Percentiles rank a stretch among this genome's conserved stretches.
Conservation (phyloP, 495 filamentous ascomycete species). For the Cercophora scortea region DNA sequence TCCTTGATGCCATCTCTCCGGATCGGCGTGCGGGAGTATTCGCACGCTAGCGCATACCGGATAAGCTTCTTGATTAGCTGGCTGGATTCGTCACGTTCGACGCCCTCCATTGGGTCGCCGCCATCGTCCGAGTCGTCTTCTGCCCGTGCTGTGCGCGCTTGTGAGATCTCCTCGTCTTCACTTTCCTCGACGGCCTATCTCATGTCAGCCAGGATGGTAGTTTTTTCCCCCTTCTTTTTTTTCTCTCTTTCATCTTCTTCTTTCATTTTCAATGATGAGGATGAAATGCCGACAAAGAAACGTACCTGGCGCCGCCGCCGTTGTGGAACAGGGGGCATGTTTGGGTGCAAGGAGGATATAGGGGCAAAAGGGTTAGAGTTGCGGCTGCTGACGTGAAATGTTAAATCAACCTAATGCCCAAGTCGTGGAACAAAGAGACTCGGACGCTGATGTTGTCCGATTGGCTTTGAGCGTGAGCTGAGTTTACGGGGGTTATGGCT, state of each 20-base stretch:
- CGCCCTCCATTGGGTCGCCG: slow-evolving; percentile 30
- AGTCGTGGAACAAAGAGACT: no score
- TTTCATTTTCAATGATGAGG: no score
- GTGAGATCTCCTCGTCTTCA: slow-evolving; percentile 16
- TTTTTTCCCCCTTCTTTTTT: no score
- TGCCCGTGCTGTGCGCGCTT: not conserved
- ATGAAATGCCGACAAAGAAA: not conserved
- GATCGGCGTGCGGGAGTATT: slow-evolving; percentile 74
- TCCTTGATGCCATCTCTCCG: slow-evolving; percentile 68
- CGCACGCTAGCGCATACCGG: slow-evolving; percentile 80
- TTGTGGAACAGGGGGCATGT: no score
- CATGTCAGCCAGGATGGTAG: no score
- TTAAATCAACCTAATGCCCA: no score
- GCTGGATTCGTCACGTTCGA: slow-evolving; percentile 27
- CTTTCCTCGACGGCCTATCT: slow-evolving; percentile 9
- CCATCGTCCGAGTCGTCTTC: slow-evolving; percentile 27
- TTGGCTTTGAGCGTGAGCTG: not conserved
- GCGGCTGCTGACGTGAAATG: no score
- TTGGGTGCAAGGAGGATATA: no score
- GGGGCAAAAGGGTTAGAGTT: no score
- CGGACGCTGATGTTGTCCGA: slow-evolving; percentile 9
- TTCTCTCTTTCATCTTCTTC: no score
- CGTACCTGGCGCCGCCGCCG: slow-evolving; percentile 1
- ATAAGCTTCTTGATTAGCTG: slow-evolving; percentile 84
- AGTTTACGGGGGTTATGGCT: no score